Percentiles rank a stretch among this genome's conserved stretches.
Evolutionary conservation across 2,329 filamentous ascomycete species (phyloP).

Genomic region (Talaromyces sp.): DNA sequence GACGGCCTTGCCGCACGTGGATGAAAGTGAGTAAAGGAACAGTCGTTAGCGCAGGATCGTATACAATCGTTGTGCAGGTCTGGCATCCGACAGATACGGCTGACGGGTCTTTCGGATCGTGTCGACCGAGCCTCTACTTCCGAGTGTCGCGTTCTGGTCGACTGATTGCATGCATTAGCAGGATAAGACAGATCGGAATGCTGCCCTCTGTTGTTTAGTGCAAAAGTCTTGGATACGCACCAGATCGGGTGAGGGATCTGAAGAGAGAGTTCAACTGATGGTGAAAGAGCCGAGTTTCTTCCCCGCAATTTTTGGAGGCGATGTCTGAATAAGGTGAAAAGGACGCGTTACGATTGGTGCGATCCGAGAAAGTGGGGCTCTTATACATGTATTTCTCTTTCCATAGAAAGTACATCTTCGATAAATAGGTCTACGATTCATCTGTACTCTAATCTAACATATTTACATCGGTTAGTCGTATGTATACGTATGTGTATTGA

Average conservation of each 20-base stretch:
- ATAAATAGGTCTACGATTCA: neutral
- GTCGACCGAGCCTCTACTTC: slow-evolving; percentile 1
- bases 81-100: slow-evolving; percentile 5
- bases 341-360: neutral
- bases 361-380: neutral
- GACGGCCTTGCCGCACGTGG: slow-evolving; percentile 5
- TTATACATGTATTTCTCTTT: neutral
- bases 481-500: neutral
- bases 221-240: neutral
- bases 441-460: neutral
- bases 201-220: neutral
- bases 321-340: slow-evolving; percentile 6
- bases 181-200: neutral
- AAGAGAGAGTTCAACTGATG: neutral
- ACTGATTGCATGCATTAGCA: neutral
- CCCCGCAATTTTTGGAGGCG: neutral
- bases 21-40: neutral
- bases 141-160: neutral
- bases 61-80: neutral
- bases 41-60: neutral
- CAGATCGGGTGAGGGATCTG: neutral
- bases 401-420: neutral
- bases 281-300: neutral
- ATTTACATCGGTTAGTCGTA: neutral
- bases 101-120: slow-evolving; percentile 8